Base-by-base conservation (phyloP, 306 rosid genomes). In the Crotalaria pallida region DNA sequence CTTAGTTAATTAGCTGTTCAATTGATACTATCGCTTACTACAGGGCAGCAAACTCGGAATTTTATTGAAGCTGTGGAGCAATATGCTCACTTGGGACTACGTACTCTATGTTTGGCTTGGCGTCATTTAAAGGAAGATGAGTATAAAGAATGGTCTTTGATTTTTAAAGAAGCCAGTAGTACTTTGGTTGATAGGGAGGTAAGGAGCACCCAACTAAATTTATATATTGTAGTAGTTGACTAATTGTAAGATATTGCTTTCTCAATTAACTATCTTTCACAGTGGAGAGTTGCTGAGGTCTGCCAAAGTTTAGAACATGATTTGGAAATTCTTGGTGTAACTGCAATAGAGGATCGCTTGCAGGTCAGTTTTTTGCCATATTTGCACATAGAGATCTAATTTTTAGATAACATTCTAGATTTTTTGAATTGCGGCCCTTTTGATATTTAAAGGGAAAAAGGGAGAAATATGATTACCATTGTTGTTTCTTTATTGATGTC, bases 281-380 rank as follows among this genome's bases (percentile, higher is more conserved):
- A 94, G 99, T 91, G 97, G 99, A 94, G 96, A 85, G 61, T 94
- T 31, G 97, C 99, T 60, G 99, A 94, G 79, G 89, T 87, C 77
- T 88, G 95, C 80, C 99, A 91, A 86, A 86, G 85, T 82, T 62
- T 91, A 75, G 99, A 94, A 69, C 97, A 81, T 43, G 87, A 91
- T 80, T 72, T 89, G 70, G 97, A 91, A 82, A 73, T 94, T 80
- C 97, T 94, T 79, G 97, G 99, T 73, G 95, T 91, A 77, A 84
- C 99, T 52, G 99, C 99, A 49, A 94, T 94, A 81, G 99, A 94
- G 81, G 99, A 94, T 85, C 97, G 89, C 77, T 83, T 94, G 58
- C 99, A 94, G 95, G 99, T 89, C 79, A 86, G 70, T 52, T 72
- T 53, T 58, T 33, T 22, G n/a, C 72, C 53, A 23, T 74, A 74